Evolutionary conservation across 768 basidiomycete genomes (phyloP).

Genomic region (Lentinus tigrinus): DNA sequence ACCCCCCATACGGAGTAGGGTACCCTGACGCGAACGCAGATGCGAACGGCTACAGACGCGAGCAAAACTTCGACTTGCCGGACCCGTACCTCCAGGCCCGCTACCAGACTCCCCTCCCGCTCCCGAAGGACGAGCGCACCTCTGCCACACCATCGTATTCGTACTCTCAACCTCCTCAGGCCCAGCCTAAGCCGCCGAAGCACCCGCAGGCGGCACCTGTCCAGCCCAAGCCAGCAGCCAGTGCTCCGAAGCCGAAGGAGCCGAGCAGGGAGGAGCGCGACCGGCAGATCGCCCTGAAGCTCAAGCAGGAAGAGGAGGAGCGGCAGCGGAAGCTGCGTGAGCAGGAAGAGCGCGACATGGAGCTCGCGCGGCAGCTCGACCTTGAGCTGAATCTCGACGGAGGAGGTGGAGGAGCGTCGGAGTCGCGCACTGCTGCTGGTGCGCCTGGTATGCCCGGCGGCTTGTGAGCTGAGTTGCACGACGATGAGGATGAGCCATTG

Average conservation of each 20-base stretch:
- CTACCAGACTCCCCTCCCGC: conserved; percentile 54
- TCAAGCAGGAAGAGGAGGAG: conserved; percentile 36
- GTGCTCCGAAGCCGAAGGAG: not conserved
- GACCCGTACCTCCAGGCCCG: conserved; percentile 46
- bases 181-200: not conserved
- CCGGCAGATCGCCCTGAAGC: conserved; percentile 14
- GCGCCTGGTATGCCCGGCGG: not conserved
- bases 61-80: conserved; percentile 26
- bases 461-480: not conserved
- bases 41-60: not conserved
- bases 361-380: conserved; percentile 54
- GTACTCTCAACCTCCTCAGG: not conserved
- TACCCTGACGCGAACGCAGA: not conserved
- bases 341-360: conserved; percentile 39
- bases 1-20: not conserved
- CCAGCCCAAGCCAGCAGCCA: not conserved
- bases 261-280: conserved; percentile 21
- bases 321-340: conserved; percentile 41
- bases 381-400: conserved; percentile 46
- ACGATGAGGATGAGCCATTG: too few relatives aligned
- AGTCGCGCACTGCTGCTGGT: not conserved
- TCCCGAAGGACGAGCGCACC: conserved; percentile 38
- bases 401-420: not conserved
- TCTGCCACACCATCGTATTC: conserved; percentile 15
- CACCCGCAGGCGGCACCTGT: not conserved